Evolutionary conservation across 805 yeast species (phyloP).

Genomic region (Hanseniaspora valbyensis): DNA sequence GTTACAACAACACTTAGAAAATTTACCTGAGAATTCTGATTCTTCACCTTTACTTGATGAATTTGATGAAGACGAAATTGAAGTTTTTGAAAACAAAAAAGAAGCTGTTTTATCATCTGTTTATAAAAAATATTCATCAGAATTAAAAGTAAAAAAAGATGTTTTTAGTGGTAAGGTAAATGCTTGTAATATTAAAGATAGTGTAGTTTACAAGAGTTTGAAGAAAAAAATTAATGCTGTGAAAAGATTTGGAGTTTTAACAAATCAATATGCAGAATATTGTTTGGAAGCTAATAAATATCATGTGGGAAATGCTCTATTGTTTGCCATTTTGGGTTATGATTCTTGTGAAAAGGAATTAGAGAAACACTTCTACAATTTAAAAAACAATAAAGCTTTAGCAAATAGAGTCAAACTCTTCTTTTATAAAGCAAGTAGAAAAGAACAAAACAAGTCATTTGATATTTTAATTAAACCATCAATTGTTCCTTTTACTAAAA

Average conservation of each 20-base stretch:
- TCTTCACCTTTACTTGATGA: not conserved
- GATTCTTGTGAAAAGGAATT: not conserved
- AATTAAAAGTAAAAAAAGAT: no score
- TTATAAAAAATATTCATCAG: not conserved
- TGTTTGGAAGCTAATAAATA: not conserved
- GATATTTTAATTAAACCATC: not conserved
- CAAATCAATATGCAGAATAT: constrained; percentile 3
- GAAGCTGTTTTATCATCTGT: not conserved
- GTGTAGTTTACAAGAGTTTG: not conserved
- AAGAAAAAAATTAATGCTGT: not conserved
- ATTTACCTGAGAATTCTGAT: not conserved
- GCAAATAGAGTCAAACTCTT: not conserved
- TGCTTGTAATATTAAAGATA: not conserved
- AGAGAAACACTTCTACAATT: not conserved
- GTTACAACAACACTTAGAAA: not conserved
- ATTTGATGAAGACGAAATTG: not conserved
- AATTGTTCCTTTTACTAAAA: not conserved
- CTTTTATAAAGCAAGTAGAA: not conserved
- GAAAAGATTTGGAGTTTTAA: not conserved
- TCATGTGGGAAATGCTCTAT: not conserved
- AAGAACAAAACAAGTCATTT: not conserved
- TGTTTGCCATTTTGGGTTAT: not conserved
- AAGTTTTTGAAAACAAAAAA: not conserved
- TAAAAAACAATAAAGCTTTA: not conserved
- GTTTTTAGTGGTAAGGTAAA: not conserved